Evolutionary conservation across 1,284 basidiomycete species (phyloP).

Genomic region (Trametes sp.): DNA sequence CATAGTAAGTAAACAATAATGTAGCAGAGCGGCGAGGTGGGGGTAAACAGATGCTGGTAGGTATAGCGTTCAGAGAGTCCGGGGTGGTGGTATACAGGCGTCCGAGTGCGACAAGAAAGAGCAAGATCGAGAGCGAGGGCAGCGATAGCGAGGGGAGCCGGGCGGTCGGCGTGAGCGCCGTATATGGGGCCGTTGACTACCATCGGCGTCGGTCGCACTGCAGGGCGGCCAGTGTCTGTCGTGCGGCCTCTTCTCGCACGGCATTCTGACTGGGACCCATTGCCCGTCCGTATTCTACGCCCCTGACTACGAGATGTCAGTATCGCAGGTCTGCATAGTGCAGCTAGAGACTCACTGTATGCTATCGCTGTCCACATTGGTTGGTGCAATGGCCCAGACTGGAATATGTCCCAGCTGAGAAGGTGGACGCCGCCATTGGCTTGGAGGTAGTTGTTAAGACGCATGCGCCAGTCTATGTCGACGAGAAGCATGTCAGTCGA

Average conservation of each 20-base stretch:
- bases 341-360: slow-evolving; percentile 36
- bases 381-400: slow-evolving; percentile 40
- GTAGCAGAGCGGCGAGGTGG: neutral
- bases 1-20: neutral
- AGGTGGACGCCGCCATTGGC: slow-evolving; percentile 37
- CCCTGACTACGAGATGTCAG: slow-evolving; percentile 33
- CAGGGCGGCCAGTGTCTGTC: slow-evolving; percentile 37
- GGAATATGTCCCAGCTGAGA: slow-evolving; percentile 39
- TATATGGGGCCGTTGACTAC: slow-evolving; percentile 1
- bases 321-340: neutral
- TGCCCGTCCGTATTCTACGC: slow-evolving; percentile 38
- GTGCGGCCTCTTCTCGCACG: slow-evolving; percentile 45
- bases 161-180: neutral
- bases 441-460: slow-evolving; percentile 47
- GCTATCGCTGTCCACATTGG: slow-evolving; percentile 42
- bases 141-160: slow-evolving; percentile 14
- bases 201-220: slow-evolving; percentile 30
- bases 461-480: slow-evolving; percentile 43
- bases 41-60: slow-evolving; percentile 5
- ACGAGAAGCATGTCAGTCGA: neutral
- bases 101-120: neutral
- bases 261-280: slow-evolving; percentile 33
- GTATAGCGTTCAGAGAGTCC: slow-evolving; percentile 1
- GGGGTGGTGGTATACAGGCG: neutral
- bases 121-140: slow-evolving; percentile 8